Base-by-base conservation (phyloP, 1,139 yeast species). In the Nadsonia starkeyi-henricii region DNA sequence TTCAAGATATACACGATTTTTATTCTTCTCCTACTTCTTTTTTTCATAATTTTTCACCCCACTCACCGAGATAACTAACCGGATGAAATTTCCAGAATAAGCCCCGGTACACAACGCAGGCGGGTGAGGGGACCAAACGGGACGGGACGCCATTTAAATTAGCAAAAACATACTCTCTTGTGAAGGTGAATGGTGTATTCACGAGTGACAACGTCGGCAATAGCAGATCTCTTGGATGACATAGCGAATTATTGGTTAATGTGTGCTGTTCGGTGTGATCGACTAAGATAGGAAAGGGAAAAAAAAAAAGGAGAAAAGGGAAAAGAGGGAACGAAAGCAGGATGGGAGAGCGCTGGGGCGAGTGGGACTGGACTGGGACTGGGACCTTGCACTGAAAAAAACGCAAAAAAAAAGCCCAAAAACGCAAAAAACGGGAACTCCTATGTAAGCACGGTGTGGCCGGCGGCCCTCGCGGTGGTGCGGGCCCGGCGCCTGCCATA, bases 141-240 rank as follows among this genome's bases (percentile, higher is more conserved):
- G n/a, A n/a, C n/a, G n/a, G n/a, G n/a, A n/a, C n/a, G n/a, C n/a
- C n/a, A n/a, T 9, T 23, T 28, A 17, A 20, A 33, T 12, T 18
- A 2, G 39, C 43, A 20, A 20, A 43, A 48, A 83, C 93, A 74
- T 81, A 85, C 95, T 79, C 97, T 88, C 78, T 88, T 91, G 95
- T 88, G 95, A 76, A 91, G 78, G 89, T 93, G 91, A 77, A 93
- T 89, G 81, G 98, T 93, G 88, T 93, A 93, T 79, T 93, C 99
- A 77, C 99, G 95, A 73, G 98, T 85, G 76, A 93, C 96, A 75
- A 88, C 96, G 91, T 91, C 97, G 79, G 86, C 86, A 74, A 86
- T 79, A 75, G 96, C 96, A 79, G 86, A 33, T 33, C 39, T 33
- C 39, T 33, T 33, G 39, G 39, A 33, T 33, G 39, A 33, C 39